A percentile compares a stretch with the other conserved stretches of the same genome.
These are phyloP conservation scores for Krasilnikovozyma curviuscula DNA, from an alignment of 768 basidiomycete species.

Conservation along the genomic window DNA sequence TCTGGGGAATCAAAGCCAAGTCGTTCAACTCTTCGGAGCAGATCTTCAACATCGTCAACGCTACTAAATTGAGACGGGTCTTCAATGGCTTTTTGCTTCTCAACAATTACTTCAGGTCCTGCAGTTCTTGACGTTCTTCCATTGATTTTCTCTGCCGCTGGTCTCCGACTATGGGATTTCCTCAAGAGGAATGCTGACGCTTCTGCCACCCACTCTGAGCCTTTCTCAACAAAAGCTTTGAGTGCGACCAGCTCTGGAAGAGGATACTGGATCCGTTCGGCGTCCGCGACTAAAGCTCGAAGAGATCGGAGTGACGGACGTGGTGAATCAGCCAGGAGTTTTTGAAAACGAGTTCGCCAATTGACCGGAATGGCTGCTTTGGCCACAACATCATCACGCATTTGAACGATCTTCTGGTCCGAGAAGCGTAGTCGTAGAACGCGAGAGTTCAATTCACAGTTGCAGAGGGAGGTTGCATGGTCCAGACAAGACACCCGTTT, in stretches of 20 bases:
- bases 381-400: constrained; percentile 43
- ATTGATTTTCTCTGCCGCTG: not conserved
- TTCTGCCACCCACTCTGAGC: constrained; percentile 16
- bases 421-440: constrained; percentile 61
- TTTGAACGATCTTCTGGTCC: constrained; percentile 55
- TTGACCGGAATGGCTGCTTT: constrained; percentile 49
- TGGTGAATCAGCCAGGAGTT: constrained; percentile 45
- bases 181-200: constrained; percentile 6
- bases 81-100: constrained; percentile 36
- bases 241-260: constrained; percentile 53
- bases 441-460: constrained; percentile 37
- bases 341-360: constrained; percentile 58
- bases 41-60: constrained; percentile 43
- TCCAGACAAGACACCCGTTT: constrained; percentile 62
- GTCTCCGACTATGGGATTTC: constrained; percentile 5
- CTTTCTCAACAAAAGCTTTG: constrained; percentile 46
- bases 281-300: constrained; percentile 66
- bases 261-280: constrained; percentile 60
- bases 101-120: constrained; percentile 12
- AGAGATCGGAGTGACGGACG: constrained; percentile 58
- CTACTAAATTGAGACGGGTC: constrained; percentile 38
- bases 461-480: constrained; percentile 60
- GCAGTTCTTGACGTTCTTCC: not conserved
- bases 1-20: constrained; percentile 75
- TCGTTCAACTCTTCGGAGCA: constrained; percentile 50